phyloP scores from a whole-genome alignment of 306 rosid species.

The Cucumis cinereus region DNA sequence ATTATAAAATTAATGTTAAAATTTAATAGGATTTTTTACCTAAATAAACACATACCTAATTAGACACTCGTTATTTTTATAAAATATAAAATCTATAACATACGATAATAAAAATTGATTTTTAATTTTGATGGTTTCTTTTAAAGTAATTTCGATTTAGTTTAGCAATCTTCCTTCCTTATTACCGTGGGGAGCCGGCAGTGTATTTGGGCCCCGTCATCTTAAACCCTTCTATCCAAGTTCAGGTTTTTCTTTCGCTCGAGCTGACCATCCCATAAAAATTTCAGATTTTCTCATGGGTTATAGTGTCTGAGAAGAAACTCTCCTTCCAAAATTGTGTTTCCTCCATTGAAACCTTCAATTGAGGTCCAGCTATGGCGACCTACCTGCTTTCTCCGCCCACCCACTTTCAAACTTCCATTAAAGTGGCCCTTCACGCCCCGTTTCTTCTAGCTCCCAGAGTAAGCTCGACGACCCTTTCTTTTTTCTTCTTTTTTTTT shows the following conservation, averaged over 20 bases:
- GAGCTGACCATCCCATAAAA: not conserved
- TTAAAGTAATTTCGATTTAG: no score
- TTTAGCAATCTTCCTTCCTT: not conserved
- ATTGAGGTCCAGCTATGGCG: conserved; percentile 25
- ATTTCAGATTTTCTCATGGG: not conserved
- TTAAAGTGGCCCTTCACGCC: conserved; percentile 19
- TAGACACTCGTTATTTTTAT: no score
- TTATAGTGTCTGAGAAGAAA: not conserved
- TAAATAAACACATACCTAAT: no score
- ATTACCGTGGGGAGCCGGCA: not conserved
- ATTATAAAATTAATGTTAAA: no score
- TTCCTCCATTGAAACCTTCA: not conserved
- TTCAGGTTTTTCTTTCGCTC: not conserved
- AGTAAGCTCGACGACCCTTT: conserved; percentile 19
- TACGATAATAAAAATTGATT: no score
- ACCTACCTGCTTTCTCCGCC: conserved; percentile 34
- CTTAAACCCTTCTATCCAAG: conserved; percentile 4
- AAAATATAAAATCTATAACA: no score
- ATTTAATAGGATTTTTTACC: no score
- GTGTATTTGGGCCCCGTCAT: not conserved
- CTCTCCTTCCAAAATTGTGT: not conserved
- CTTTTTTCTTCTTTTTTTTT: not conserved
- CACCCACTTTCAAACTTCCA: conserved; percentile 26
- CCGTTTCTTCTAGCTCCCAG: conserved; percentile 21
- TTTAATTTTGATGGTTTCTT: no score